Conservation (phyloP, 345 rosid genomes). For the Rhodomyrtus tomentosa region DNA sequence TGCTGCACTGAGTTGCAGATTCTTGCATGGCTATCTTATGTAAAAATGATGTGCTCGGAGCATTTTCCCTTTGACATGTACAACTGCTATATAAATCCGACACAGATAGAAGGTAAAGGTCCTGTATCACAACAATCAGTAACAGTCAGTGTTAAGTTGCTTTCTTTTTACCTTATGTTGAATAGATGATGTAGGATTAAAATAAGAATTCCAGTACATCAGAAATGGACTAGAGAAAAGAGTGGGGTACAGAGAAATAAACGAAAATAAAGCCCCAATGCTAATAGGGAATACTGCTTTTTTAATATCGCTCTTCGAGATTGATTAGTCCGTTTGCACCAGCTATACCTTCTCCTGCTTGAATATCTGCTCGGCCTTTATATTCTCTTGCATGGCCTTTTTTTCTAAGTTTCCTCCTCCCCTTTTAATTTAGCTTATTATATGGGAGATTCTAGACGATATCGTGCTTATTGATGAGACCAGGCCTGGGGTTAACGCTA, state of each 20-base stretch:
- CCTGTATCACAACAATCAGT: neutral
- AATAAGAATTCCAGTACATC: neutral
- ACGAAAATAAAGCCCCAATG: neutral
- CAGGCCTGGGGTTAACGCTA: no score
- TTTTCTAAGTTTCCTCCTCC: neutral
- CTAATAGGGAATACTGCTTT: neutral
- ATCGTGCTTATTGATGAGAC: no score
- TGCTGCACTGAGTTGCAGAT: neutral
- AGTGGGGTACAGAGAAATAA: neutral
- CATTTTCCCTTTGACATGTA: neutral
- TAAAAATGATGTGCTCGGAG: neutral
- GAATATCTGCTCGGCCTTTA: neutral
- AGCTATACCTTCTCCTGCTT: neutral
- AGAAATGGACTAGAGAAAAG: neutral
- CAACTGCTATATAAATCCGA: neutral
- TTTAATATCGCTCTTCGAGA: neutral
- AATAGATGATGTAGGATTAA: neutral
- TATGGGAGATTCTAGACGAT: neutral
- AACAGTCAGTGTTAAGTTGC: neutral
- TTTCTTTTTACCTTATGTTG: neutral
- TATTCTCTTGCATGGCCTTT: neutral
- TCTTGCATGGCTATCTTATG: neutral
- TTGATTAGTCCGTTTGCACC: neutral
- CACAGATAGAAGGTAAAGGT: neutral
- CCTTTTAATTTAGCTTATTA: neutral